These are phyloP conservation scores for Hanseniaspora nectarophila DNA, from an alignment of 805 yeast genomes.

Conservation along the genomic window DNA sequence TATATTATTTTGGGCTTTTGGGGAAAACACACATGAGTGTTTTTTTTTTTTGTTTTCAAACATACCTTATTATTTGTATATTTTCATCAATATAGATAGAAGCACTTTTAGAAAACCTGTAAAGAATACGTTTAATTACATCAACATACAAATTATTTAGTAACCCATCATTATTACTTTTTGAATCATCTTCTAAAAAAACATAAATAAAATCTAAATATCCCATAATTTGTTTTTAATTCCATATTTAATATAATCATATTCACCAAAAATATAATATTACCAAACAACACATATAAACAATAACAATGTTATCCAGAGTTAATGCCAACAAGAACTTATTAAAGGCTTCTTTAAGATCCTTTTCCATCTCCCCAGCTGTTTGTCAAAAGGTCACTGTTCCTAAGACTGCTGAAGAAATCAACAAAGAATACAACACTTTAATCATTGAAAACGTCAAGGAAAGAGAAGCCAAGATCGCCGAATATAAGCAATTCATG, in stretches of 20 bases:
- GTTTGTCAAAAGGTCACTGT: constrained; percentile 4
- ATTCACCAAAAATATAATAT: neutral
- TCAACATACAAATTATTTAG: neutral
- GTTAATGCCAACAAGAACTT: constrained; percentile 4
- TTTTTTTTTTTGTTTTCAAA: too few species aligned
- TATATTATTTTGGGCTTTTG: neutral
- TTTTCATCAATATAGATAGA: too few species aligned
- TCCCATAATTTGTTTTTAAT: neutral
- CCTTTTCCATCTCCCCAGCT: constrained; percentile 8
- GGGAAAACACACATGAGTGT: neutral
- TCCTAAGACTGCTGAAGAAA: constrained; percentile 3
- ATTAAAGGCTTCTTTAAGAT: constrained; percentile 9
- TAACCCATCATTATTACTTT: neutral
- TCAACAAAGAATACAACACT: neutral
- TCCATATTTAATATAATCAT: too few species aligned
- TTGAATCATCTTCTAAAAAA: neutral
- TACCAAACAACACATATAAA: neutral
- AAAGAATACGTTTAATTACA: neutral
- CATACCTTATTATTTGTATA: too few species aligned
- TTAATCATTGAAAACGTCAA: neutral
- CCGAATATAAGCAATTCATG: constrained; percentile 10
- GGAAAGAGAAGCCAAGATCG: constrained; percentile 11
- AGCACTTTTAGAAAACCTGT: neutral
- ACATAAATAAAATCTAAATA: too few species aligned
- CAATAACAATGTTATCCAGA: constrained; percentile 10